Percentiles rank a stretch among this genome's conserved stretches.
Evolutionary conservation across 2,329 filamentous ascomycete species (phyloP).

Genomic region (Ophiostoma tasmaniense): DNA sequence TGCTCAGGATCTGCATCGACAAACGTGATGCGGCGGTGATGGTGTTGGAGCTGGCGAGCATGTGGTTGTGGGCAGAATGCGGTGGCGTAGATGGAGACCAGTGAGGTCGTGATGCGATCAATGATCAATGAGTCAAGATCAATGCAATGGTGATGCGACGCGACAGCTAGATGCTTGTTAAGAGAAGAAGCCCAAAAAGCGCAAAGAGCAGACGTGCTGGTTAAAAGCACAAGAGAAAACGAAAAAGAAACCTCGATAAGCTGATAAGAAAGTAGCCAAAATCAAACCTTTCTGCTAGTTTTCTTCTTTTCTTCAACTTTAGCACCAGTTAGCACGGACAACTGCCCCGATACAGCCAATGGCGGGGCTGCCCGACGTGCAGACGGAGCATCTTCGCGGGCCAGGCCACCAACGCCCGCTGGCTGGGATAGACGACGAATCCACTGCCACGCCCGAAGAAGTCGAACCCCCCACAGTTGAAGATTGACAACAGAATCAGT

Average conservation of each 20-base stretch:
- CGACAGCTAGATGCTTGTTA: not conserved
- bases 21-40: conserved; percentile 24
- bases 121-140: not conserved
- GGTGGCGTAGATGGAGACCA: not conserved
- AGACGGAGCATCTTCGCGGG: not conserved
- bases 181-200: not conserved
- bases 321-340: not conserved
- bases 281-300: not conserved
- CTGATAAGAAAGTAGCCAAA: conserved; percentile 7
- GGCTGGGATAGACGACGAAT: not conserved
- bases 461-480: not conserved
- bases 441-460: not conserved
- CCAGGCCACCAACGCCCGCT: conserved; percentile 1
- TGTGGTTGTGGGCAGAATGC: conserved; percentile 27
- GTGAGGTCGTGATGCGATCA: not conserved
- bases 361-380: conserved; percentile 4
- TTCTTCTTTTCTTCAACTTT: not conserved
- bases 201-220: not conserved
- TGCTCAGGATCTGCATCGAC: not conserved
- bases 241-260: not conserved
- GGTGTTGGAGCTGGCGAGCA: conserved; percentile 26
- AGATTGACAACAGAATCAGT: not conserved
- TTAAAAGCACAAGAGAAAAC: not conserved
- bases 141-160: not conserved
- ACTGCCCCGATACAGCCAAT: conserved; percentile 3